Percentiles rank a stretch among this genome's conserved stretches.
phyloP scores from a whole-genome alignment of 257 asterid genomes.

The Solanum pennellii region DNA sequence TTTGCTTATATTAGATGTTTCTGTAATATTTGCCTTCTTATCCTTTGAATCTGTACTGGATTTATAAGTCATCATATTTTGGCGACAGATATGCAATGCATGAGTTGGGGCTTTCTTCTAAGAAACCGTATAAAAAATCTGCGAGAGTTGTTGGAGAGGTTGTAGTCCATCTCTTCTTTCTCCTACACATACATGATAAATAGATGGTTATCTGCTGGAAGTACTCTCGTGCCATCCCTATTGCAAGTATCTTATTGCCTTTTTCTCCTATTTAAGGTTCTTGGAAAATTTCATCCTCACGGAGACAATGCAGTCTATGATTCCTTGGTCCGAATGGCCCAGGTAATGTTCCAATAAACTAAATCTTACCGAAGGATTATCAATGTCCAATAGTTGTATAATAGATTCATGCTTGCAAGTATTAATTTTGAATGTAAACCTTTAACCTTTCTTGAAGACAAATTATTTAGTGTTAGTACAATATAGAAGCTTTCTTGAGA shows the following conservation, averaged over 20 bases:
- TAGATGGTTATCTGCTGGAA: not conserved
- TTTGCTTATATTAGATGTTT: not conserved
- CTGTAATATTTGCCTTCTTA: not conserved
- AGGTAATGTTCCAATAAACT: constrained; percentile 32
- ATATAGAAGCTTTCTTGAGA: not conserved
- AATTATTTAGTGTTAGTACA: not conserved
- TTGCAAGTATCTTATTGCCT: not conserved
- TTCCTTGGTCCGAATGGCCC: constrained; percentile 98
- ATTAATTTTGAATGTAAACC: not conserved
- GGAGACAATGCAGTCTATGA: constrained; percentile 96
- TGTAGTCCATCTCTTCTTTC: constrained; percentile 12
- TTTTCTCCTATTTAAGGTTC: constrained; percentile 44
- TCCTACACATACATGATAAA: not conserved
- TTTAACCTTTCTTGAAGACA: not conserved
- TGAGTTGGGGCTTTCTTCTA: constrained; percentile 88
- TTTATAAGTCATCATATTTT: not conserved
- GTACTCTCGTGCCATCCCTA: not conserved
- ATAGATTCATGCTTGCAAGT: not conserved
- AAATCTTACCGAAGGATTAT: not conserved
- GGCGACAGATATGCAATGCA: constrained; percentile 85
- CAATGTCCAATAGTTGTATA: not conserved
- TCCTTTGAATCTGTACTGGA: not conserved
- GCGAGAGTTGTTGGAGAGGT: constrained; percentile 99
- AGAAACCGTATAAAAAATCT: constrained; percentile 88
- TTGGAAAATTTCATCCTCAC: constrained; percentile 96